These are phyloP conservation scores for Sutorius australiensis DNA, from an alignment of 768 basidiomycete species.

Conservation along the genomic window DNA sequence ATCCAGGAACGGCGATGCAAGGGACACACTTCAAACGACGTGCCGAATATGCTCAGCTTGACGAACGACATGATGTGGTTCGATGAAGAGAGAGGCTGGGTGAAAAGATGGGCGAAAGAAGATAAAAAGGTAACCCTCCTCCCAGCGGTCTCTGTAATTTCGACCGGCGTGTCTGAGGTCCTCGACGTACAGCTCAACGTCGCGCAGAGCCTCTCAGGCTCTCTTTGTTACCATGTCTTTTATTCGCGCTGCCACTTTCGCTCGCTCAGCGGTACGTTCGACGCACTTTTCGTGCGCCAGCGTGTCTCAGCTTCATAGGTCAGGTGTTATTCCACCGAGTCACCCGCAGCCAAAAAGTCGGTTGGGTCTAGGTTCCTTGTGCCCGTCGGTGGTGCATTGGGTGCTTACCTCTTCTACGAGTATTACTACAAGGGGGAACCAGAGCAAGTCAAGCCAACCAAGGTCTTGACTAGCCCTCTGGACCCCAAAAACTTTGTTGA, in stretches of 20 bases:
- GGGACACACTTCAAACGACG: constrained; percentile 81
- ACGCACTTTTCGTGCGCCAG: background rate
- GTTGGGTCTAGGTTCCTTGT: constrained; percentile 47
- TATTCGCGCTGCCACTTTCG: constrained; percentile 35
- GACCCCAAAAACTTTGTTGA: constrained; percentile 73
- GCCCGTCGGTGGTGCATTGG: constrained; percentile 30
- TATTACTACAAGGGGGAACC: constrained; percentile 40
- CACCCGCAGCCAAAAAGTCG: constrained; percentile 43
- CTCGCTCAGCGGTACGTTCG: constrained; percentile 40
- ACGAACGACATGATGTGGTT: constrained; percentile 75
- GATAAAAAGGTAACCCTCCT: constrained; percentile 17
- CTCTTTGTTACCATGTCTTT: constrained; percentile 40
- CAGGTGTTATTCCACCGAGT: constrained; percentile 47
- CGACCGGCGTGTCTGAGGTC: constrained; percentile 23
- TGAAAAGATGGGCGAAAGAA: constrained; percentile 14
- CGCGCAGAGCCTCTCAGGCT: background rate
- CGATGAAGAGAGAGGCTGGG: background rate
- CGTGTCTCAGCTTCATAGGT: constrained; percentile 21
- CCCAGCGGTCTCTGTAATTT: constrained; percentile 9
- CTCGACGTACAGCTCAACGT: background rate
- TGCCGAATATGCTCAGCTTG: constrained; percentile 97
- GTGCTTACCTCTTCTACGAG: constrained; percentile 46
- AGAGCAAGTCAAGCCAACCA: constrained; percentile 37
- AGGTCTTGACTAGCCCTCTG: constrained; percentile 58
- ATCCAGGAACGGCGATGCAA: constrained; percentile 11